A percentile compares a stretch with the other conserved stretches of the same genome.
phyloP scores from a whole-genome alignment of 1,284 basidiomycete species.

The Austroboletus niveus region DNA sequence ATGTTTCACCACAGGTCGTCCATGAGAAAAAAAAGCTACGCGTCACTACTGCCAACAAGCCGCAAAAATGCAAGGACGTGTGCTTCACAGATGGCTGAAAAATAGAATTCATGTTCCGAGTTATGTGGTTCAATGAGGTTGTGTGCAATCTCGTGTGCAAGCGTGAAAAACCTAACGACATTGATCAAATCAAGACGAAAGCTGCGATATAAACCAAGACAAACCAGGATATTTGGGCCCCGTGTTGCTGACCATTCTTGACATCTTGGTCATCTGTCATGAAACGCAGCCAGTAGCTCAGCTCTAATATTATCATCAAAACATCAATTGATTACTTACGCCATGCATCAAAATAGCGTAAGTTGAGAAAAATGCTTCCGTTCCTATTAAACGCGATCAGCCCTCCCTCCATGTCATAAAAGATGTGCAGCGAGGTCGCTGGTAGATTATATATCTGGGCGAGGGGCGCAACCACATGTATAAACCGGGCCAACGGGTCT shows the following conservation, averaged over 20 bases:
- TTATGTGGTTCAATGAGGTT: constrained; percentile 79
- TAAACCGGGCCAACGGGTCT: constrained; percentile 66
- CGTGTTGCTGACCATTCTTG: constrained; percentile 49
- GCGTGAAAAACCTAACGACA: constrained; percentile 72
- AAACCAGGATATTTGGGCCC: constrained; percentile 81
- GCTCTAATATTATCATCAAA: background rate
- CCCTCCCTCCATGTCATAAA: constrained; percentile 50
- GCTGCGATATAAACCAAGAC: constrained; percentile 10
- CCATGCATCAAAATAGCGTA: constrained; percentile 86
- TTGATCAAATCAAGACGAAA: background rate
- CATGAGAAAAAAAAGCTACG: too few species aligned
- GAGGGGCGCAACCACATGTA: constrained; percentile 58
- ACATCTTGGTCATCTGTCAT: constrained; percentile 70
- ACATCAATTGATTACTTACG: constrained; percentile 50
- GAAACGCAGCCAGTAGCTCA: background rate
- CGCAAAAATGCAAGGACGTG: constrained; percentile 39
- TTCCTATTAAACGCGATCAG: constrained; percentile 93
- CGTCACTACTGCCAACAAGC: constrained; percentile 7
- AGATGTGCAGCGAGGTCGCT: constrained; percentile 64
- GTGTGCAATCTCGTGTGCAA: constrained; percentile 91
- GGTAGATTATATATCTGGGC: constrained; percentile 63
- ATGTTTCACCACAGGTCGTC: too few species aligned
- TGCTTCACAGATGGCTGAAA: constrained; percentile 84
- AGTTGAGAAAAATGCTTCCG: constrained; percentile 87
- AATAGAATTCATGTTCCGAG: constrained; percentile 91